Evolutionary conservation across 768 basidiomycete genomes (phyloP), one percentile per base, ranked within the genome.

Genomic region (Mrakia frigida): DNA sequence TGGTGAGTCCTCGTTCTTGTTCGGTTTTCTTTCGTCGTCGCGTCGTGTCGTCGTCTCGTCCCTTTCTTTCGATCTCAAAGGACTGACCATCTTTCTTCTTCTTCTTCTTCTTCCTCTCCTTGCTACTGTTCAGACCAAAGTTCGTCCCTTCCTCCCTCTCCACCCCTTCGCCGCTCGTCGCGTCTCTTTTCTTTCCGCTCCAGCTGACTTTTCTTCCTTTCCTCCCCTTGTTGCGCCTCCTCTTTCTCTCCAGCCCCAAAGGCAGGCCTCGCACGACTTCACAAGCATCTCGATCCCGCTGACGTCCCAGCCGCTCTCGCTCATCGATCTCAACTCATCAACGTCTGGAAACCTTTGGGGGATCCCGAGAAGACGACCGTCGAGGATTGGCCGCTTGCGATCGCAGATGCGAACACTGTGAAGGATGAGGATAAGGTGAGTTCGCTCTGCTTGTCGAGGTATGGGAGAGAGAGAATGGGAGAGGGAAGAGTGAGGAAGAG

Each of bases 301-400:
- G 72, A 61, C 25, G 25, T 43, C 60, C 59, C 37, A 5, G 7
- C 21, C 3, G 59, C 59, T 14, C 71, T 73, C 60, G 9, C 25
- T 18, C 37, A 73, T n/a, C 35, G 72, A 18, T 43, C 39, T 28
- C 72, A 61, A n/a, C 59, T 73, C 39, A 63, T 73, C 60, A 73
- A 73, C 72, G 72, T 73, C 72, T 73, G 72, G 72, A 23, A 28
- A 25, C 72, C 72, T 1, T 28, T 73, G 6, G 72, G 56, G 4
- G 7, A 39, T 6, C 10, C 33, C 28, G 50, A 37, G 25, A 50
- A 9, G 46, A 50, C 46, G 46, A 53, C 72, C 25, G 72, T 73
- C 28, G 72, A 73, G 60, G 72, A 73, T 60, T 39, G 59, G 16
- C 72, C 72, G 4, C 60, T 73, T 14, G 72, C 72, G 6, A 60